Base-by-base conservation (phyloP, 169 alveolate genomes). In the Plasmodium inui region DNA sequence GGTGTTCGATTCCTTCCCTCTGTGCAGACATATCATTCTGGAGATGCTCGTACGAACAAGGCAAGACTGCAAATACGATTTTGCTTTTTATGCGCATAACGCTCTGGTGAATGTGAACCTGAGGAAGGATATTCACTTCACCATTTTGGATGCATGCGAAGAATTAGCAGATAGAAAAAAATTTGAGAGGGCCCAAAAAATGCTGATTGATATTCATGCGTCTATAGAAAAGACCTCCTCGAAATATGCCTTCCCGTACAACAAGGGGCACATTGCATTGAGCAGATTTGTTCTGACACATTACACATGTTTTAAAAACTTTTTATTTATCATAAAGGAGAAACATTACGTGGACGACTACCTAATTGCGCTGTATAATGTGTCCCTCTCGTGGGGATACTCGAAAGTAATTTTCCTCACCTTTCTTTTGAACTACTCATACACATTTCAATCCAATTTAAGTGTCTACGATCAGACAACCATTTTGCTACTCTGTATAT, bases 371-470 rank as follows among this genome's bases (percentile, higher is more conserved):
- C 37, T 84, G 55, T 84, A 84, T 84, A 10, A 84, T 8, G 37
- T 28, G 53, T 84, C 93, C 19, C 39, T 6, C 10, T 84, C 74
- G 7, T 84, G 32, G 53, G 30, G 34, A 53, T 84, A 84, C 46
- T 84, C 93, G 3, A 84, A 46, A 10, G 84, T 84, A 46, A 72
- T 84, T 50, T 84, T 84, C 80, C 82, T 84, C 26, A 28, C 57
- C 19, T 84, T 84, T 32, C 93, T 84, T 84, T 74, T 84, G 79
- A 84, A 84, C 80, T 84, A 84, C 67, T 84, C 93, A 3, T 84
- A 72, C 41, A 46, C 84, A 10, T 72, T 41, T 26, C 93, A 84
- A 73, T 84, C 79, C 14, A 44, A 30, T 12, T 32, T 84, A 73
- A 46, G 93, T 30, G 80, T 84, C 39, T 84, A 41, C 39, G 93